Percentiles rank a stretch among this genome's conserved stretches.
These are phyloP conservation scores for Periconia sp. DNA, from an alignment of 2,329 filamentous ascomycete species.

Conservation along the genomic window DNA sequence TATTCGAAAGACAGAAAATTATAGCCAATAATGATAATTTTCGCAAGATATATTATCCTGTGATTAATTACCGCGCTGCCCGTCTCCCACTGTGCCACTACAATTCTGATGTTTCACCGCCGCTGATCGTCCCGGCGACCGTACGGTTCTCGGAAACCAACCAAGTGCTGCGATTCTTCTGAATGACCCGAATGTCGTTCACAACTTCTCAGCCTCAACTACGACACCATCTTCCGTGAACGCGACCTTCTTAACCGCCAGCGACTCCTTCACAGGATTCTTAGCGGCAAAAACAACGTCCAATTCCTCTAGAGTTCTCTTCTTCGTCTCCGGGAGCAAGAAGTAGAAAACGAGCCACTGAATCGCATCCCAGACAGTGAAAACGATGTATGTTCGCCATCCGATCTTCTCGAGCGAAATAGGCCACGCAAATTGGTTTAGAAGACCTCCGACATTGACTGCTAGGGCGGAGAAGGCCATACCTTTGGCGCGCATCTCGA, in stretches of 20 bases:
- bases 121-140: too few relatives aligned
- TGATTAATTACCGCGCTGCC: background rate
- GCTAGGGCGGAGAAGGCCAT: slow-evolving; percentile 28
- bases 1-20: background rate
- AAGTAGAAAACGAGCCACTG: slow-evolving; percentile 20
- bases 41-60: background rate
- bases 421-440: slow-evolving; percentile 35
- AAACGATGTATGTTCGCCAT: slow-evolving; percentile 30
- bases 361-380: slow-evolving; percentile 22
- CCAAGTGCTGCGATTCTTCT: too few relatives aligned
- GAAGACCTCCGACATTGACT: slow-evolving; percentile 20
- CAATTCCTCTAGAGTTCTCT: slow-evolving; percentile 28
- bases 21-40: background rate
- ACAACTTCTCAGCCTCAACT: slow-evolving; percentile 28
- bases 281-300: slow-evolving; percentile 24
- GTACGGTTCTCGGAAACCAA: too few relatives aligned
- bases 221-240: slow-evolving; percentile 19
- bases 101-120: too few relatives aligned
- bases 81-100: too few relatives aligned
- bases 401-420: slow-evolving; percentile 25
- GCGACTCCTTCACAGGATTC: slow-evolving; percentile 24
- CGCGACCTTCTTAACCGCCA: slow-evolving; percentile 27
- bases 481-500: slow-evolving; percentile 38
- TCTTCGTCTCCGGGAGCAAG: slow-evolving; percentile 32
- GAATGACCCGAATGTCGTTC: background rate